Evolutionary conservation across 139 green algal genomes (phyloP), one percentile per base, ranked within the genome.

Genomic region (Marvania coccoides): DNA sequence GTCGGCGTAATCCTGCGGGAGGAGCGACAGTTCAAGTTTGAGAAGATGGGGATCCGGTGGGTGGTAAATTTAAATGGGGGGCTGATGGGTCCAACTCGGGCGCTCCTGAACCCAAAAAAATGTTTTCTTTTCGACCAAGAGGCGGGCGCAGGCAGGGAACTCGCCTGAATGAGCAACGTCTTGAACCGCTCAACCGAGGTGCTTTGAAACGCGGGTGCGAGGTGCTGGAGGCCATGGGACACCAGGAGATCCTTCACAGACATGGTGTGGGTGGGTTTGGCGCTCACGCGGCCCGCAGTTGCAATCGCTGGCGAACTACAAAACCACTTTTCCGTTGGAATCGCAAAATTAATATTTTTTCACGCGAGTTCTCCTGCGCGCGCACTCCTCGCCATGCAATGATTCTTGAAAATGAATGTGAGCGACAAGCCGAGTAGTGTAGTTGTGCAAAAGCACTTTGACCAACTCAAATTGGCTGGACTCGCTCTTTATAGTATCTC

Each of bases 1-100:
- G 13, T 63, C 68, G 1, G 65, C 72, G 53, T 88, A 93, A 54
- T 93, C 86, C 57, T 76, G 72, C 58, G 39, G 31, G 38, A 24
- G 45, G 37, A 64, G 26, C 24, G n/a, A n/a, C n/a, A n/a, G n/a
- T n/a, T n/a, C n/a, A n/a, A n/a, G n/a, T n/a, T n/a, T n/a, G n/a
- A n/a, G n/a, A n/a, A n/a, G n/a, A n/a, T n/a, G n/a, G n/a, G n/a
- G n/a, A n/a, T n/a, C n/a, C n/a, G n/a, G n/a, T n/a, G n/a, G n/a
- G n/a, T n/a, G n/a, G n/a, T n/a, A n/a, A n/a, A n/a, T n/a, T n/a
- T n/a, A n/a, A n/a, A n/a, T n/a, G n/a, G n/a, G n/a, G n/a, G n/a
- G n/a, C n/a, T n/a, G n/a, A n/a, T n/a, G n/a, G n/a, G n/a, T n/a
- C n/a, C n/a, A n/a, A n/a, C n/a, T n/a, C n/a, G n/a, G n/a, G n/a